Base-by-base conservation (phyloP, 768 basidiomycete genomes). In the Naganishia kalamii region DNA sequence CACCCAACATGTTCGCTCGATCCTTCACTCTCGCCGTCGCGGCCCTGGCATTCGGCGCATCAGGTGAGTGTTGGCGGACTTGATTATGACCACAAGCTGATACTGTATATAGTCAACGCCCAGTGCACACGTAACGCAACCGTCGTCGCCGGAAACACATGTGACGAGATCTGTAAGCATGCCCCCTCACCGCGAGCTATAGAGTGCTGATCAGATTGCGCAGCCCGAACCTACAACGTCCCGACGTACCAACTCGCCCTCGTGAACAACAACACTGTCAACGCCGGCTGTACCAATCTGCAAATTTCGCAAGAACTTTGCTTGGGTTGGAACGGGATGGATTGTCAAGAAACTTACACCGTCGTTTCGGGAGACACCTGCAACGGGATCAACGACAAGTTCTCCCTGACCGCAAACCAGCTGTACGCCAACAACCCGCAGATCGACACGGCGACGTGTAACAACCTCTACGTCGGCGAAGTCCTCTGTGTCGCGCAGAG, bases 401-500 rank as follows among this genome's bases (percentile, higher is more conserved):
- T 78, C 70, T 76, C 80, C 37, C 71, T 87, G 76, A 83, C 85
- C 80, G 63, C 70, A 27, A 84, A 84, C 40, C 80, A 85, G 4
- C 80, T 91, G 32, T 80, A 75, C 73, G 17, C 68, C 65, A 89
- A 90, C 84, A 91, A 91, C 83, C 89, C 88, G 21, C 85, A 89
- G 76, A 81, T 90, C 85, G 77, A 78, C 70, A 63, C 52, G 8
- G 57, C 46, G 43, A 30, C 43, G 10, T 79, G 79, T 71, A 68
- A 69, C 69, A 89, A 89, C 80, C 80, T 90, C 75, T 88, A 89
- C 78, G 72, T 87, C 64, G 88, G 86, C 72, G 86, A 89, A 84
- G 88, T 89, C 54, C 62, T 88, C 44, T 88, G 87, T 68, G 80
- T 81, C 49, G 77, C 81, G 25, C 67, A 69, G 23, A 69, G 68